A percentile compares a stretch with the other conserved stretches of the same genome.
phyloP scores from a whole-genome alignment of 192 early-diverging fungal species.

The Coemansia sp. region DNA sequence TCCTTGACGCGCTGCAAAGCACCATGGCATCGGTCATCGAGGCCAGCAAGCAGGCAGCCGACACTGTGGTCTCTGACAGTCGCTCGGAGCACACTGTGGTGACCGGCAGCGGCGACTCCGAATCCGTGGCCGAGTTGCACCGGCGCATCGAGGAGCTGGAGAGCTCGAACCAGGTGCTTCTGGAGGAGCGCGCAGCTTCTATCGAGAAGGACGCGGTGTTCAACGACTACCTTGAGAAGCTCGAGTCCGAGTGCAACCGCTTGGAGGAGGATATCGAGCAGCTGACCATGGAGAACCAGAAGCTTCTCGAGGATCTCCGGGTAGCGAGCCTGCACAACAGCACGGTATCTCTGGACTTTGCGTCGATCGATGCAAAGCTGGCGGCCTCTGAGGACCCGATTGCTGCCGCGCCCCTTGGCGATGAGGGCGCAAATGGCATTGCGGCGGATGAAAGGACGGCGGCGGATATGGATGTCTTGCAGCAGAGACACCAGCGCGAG shows the following conservation, averaged over 20 bases:
- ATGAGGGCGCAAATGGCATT: constrained; percentile 12
- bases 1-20: too few species aligned
- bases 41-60: too few species aligned
- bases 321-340: constrained; percentile 49
- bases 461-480: constrained; percentile 41
- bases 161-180: constrained; percentile 52
- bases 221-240: constrained; percentile 52
- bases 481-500: constrained; percentile 52
- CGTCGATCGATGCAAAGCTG: constrained; percentile 32
- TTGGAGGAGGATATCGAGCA: constrained; percentile 75
- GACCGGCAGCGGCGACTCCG: neutral
- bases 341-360: constrained; percentile 44
- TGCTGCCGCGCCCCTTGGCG: neutral
- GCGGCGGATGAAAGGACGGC: neutral
- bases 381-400: neutral
- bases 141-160: constrained; percentile 58
- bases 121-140: constrained; percentile 44
- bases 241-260: constrained; percentile 69
- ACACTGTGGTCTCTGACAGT: too few species aligned
- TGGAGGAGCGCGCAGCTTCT: constrained; percentile 51
- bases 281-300: constrained; percentile 58
- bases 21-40: too few species aligned
- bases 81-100: too few species aligned
- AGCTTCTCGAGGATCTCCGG: constrained; percentile 42
- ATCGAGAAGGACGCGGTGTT: constrained; percentile 15